Percentiles rank a stretch among this genome's conserved stretches.
These are phyloP conservation scores for Leptosphaerulina australis DNA, from an alignment of 2,329 filamentous ascomycete genomes.

Conservation along the genomic window DNA sequence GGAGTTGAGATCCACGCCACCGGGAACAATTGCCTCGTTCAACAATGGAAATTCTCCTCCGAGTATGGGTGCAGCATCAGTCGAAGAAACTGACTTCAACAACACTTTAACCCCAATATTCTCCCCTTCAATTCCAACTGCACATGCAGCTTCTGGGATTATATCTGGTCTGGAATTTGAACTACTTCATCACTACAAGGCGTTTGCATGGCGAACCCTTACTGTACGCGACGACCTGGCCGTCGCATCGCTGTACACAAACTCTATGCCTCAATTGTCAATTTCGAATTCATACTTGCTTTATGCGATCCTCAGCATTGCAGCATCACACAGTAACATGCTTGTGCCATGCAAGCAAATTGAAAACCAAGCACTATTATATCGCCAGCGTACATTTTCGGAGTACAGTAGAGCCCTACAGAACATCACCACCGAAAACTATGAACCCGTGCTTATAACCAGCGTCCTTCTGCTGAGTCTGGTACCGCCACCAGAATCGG, in stretches of 20 bases:
- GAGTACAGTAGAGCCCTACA: constrained; percentile 35
- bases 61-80: background rate
- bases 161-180: constrained; percentile 29
- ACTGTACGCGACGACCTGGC: constrained; percentile 27
- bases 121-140: constrained; percentile 27
- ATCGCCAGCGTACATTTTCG: constrained; percentile 37
- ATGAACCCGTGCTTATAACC: constrained; percentile 40
- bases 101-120: constrained; percentile 6
- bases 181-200: constrained; percentile 37
- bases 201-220: constrained; percentile 31
- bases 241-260: constrained; percentile 28
- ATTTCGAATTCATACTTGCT: constrained; percentile 34
- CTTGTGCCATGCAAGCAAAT: constrained; percentile 21
- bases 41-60: background rate
- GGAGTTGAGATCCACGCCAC: constrained; percentile 14
- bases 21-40: background rate
- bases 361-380: constrained; percentile 25
- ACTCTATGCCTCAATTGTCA: constrained; percentile 30
- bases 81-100: constrained; percentile 23
- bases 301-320: constrained; percentile 36
- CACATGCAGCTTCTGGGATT: constrained; percentile 27
- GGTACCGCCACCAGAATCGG: constrained; percentile 21
- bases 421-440: constrained; percentile 41
- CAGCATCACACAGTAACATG: constrained; percentile 31
- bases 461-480: constrained; percentile 33